A percentile compares a stretch with the other conserved stretches of the same genome.
These are phyloP conservation scores for Aureobasidium namibiae DNA, from an alignment of 2,329 filamentous ascomycete species.

Conservation along the genomic window DNA sequence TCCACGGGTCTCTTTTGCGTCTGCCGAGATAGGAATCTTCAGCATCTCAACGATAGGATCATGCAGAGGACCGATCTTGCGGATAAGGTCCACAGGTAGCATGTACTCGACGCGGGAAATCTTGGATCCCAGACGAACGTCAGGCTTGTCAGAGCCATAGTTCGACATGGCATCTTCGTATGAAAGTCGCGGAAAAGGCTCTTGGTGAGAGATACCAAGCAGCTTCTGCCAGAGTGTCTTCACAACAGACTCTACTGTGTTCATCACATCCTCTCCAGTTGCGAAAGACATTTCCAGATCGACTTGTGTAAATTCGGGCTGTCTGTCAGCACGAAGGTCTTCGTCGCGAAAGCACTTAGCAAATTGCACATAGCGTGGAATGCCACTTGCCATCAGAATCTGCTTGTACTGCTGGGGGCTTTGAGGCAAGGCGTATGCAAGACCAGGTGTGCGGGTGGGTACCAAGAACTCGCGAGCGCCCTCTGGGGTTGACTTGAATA, in stretches of 20 bases:
- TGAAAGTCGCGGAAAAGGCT: conserved; percentile 50
- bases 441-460: conserved; percentile 66
- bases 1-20: conserved; percentile 45
- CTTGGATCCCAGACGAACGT: conserved; percentile 64
- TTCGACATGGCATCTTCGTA: conserved; percentile 71
- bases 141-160: conserved; percentile 89
- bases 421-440: conserved; percentile 86
- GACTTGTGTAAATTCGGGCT: conserved; percentile 95
- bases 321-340: conserved; percentile 81
- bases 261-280: conserved; percentile 62
- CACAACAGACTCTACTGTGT: conserved; percentile 46
- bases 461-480: conserved; percentile 92
- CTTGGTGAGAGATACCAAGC: conserved; percentile 34
- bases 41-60: conserved; percentile 68
- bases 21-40: conserved; percentile 52
- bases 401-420: conserved; percentile 99
- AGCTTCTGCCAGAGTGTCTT: conserved; percentile 46
- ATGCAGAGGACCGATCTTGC: conserved; percentile 63
- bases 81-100: conserved; percentile 55
- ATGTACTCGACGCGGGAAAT: conserved; percentile 54
- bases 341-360: conserved; percentile 94
- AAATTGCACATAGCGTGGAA: conserved; percentile 80
- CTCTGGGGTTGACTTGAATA: conserved; percentile 97
- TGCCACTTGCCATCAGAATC: conserved; percentile 85
- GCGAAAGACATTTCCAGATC: conserved; percentile 93